Conservation (phyloP, 2,329 filamentous ascomycete species). For the Hymenoscyphus albidus region DNA sequence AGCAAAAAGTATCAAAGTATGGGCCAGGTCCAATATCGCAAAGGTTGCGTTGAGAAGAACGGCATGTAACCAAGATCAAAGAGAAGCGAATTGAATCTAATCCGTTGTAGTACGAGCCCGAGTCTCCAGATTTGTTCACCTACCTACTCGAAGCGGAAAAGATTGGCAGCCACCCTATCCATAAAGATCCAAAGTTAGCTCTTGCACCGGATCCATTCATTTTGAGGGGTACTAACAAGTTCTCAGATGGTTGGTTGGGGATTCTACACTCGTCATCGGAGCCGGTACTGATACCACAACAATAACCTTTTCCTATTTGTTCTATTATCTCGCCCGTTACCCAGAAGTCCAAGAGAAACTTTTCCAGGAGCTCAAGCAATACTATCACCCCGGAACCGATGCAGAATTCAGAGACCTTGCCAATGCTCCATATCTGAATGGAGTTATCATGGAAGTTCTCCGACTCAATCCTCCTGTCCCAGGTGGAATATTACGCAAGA, state of each 20-base stretch:
- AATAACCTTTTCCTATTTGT: constrained; percentile 38
- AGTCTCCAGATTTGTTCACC: constrained; percentile 11
- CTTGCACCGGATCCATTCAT: neutral
- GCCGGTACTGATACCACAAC: constrained; percentile 43
- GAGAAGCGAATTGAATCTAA: neutral
- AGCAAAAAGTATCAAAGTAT: no score
- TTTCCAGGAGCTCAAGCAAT: constrained; percentile 16
- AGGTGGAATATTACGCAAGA: constrained; percentile 24
- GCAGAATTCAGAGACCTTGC: constrained; percentile 16
- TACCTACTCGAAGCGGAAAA: constrained; percentile 17
- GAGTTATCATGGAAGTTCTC: constrained; percentile 40
- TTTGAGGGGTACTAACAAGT: neutral
- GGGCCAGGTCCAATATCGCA: no score
- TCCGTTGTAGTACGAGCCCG: constrained; percentile 3
- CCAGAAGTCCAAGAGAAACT: constrained; percentile 13
- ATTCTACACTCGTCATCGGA: constrained; percentile 33
- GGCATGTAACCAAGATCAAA: constrained; percentile 1
- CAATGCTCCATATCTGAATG: constrained; percentile 34
- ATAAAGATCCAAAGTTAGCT: constrained; percentile 10
- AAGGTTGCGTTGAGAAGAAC: constrained; percentile 13
- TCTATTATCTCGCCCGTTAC: constrained; percentile 35
- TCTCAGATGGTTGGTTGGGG: constrained; percentile 19
- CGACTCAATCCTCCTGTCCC: constrained; percentile 39
- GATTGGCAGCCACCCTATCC: constrained; percentile 8
- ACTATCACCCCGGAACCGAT: constrained; percentile 9